These are phyloP conservation scores for Saturnispora bothae DNA, from an alignment of 805 yeast genomes.

Conservation along the genomic window DNA sequence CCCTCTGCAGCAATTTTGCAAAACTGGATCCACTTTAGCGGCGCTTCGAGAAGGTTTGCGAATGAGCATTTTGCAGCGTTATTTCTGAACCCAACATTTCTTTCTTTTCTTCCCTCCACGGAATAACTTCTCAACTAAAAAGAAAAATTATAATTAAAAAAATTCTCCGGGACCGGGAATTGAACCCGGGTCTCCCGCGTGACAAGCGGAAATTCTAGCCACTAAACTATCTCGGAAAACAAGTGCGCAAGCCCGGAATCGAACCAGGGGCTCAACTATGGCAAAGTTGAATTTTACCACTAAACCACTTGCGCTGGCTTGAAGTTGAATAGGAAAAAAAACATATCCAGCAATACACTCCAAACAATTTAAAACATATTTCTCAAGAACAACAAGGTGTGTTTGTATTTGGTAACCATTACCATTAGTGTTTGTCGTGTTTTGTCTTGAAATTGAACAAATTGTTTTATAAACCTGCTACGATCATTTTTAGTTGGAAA, in stretches of 20 bases:
- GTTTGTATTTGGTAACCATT: too few species aligned
- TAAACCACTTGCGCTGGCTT: slow-evolving; percentile 20
- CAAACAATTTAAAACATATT: too few species aligned
- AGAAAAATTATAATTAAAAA: slow-evolving; percentile 1
- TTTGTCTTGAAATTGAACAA: too few species aligned
- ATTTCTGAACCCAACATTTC: not conserved
- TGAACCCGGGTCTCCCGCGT: slow-evolving; percentile 77
- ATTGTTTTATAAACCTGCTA: too few species aligned
- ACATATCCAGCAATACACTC: not conserved
- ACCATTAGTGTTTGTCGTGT: too few species aligned
- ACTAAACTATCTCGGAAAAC: slow-evolving; percentile 65
- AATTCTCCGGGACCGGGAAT: slow-evolving; percentile 32
- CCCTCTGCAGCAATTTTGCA: not conserved
- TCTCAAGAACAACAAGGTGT: too few species aligned
- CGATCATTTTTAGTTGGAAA: too few species aligned
- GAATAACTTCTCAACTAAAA: not conserved
- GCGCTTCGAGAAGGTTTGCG: not conserved
- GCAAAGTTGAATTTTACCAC: slow-evolving; percentile 23
- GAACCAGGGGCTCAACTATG: slow-evolving; percentile 24
- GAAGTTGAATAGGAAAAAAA: not conserved
- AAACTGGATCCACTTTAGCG: not conserved
- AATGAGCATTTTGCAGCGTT: not conserved
- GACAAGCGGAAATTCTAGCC: slow-evolving; percentile 80
- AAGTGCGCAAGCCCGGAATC: slow-evolving; percentile 24
- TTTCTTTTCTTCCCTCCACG: not conserved